These are phyloP conservation scores for cucumber (Cucumis sativus) DNA, from an alignment of 306 rosid species.

Conservation along the genomic window Cucumber_9930_V3 NC_026657.2:34791501-34792000, in stretches of 20 bases:
- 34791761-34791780: too few relatives aligned
- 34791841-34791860: background rate
- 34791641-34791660: background rate
- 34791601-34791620: slow-evolving; percentile 67
- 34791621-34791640: background rate
- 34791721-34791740: too few relatives aligned
- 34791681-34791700: background rate
- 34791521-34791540: slow-evolving; percentile 93
- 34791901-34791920: background rate
- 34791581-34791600: slow-evolving; percentile 67
- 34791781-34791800: too few relatives aligned
- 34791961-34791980: too few relatives aligned
- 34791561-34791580: slow-evolving; percentile 75
- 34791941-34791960: too few relatives aligned
- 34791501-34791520: background rate
- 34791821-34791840: background rate
- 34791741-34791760: too few relatives aligned
- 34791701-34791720: background rate
- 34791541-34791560: slow-evolving; percentile 67
- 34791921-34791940: background rate
- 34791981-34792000: too few relatives aligned
- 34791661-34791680: background rate
- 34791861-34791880: background rate
- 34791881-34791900: background rate
- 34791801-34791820: background rate